A percentile compares a stretch with the other conserved stretches of the same genome.
These are phyloP conservation scores for Thyridium curvatum DNA, from an alignment of 2,329 filamentous ascomycete genomes.

Conservation along the genomic window DNA sequence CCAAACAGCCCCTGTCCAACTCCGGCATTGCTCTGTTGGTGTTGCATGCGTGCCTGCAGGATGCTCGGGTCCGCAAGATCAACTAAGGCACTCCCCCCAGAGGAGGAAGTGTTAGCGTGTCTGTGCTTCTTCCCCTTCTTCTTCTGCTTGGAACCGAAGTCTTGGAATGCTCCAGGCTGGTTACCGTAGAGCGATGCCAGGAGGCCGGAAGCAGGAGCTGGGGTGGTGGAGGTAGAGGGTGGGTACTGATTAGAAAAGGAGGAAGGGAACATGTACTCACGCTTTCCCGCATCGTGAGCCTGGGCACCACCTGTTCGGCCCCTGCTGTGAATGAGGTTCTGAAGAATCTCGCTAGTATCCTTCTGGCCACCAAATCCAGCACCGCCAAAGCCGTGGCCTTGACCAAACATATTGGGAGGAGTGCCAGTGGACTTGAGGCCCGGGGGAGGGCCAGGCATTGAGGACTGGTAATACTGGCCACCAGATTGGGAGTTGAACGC, in stretches of 20 bases:
- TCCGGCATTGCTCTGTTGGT: slow-evolving; percentile 73
- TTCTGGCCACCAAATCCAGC: slow-evolving; percentile 63
- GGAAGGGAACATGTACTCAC: slow-evolving; percentile 91
- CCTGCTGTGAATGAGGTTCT: slow-evolving; percentile 67
- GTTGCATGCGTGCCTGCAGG: slow-evolving; percentile 94
- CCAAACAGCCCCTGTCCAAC: slow-evolving; percentile 86
- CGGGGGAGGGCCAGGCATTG: slow-evolving; percentile 88
- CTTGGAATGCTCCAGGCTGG: slow-evolving; percentile 81
- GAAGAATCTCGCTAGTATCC: slow-evolving; percentile 70
- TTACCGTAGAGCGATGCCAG: slow-evolving; percentile 86
- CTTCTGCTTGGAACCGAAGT: slow-evolving; percentile 94
- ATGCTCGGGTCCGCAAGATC: slow-evolving; percentile 99
- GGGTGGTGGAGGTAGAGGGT: slow-evolving; percentile 72
- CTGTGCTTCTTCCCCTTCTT: slow-evolving; percentile 99
- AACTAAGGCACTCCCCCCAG: slow-evolving; percentile 97
- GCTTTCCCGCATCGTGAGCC: slow-evolving; percentile 83
- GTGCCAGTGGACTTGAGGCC: slow-evolving; percentile 93
- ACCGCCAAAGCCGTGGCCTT: slow-evolving; percentile 77
- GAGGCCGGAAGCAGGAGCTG: slow-evolving; percentile 85
- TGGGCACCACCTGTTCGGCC: slow-evolving; percentile 59
- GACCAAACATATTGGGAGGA: slow-evolving; percentile 90
- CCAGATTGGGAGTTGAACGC: slow-evolving; percentile 52
- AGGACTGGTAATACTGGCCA: slow-evolving; percentile 73
- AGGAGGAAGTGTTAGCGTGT: slow-evolving; percentile 99
- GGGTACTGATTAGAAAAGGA: slow-evolving; percentile 84